phyloP scores from a whole-genome alignment of 139 green algal genomes.

The Yamagishiella unicocca region DNA sequence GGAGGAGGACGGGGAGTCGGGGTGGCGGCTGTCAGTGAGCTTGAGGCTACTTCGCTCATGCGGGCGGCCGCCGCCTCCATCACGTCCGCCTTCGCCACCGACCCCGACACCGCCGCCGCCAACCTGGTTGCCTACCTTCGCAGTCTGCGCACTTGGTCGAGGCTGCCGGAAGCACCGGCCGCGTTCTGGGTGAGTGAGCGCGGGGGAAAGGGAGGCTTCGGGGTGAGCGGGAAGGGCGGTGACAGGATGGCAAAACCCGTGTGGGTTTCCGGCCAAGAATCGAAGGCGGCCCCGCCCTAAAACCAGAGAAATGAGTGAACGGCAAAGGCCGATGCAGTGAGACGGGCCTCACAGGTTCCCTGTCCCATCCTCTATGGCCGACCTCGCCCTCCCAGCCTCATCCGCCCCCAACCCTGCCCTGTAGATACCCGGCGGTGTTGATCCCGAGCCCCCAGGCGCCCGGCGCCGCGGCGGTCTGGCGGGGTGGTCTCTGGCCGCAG shows the following conservation, averaged over 20 bases:
- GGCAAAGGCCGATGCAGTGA: no score
- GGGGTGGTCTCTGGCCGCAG: background rate
- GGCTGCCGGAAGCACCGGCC: background rate
- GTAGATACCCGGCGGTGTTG: no score
- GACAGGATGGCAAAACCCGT: background rate
- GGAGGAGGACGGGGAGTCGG: background rate
- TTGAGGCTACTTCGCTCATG: no score
- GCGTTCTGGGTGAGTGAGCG: no score
- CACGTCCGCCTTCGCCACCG: background rate
- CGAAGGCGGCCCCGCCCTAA: no score
- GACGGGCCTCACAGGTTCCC: no score
- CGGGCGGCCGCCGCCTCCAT: background rate
- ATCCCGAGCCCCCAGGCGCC: no score
- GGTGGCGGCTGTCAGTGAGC: background rate
- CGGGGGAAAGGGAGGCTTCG: no score
- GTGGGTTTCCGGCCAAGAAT: background rate
- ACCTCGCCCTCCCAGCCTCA: background rate
- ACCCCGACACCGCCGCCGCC: background rate
- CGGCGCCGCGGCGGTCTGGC: background rate
- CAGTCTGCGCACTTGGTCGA: slow-evolving; percentile 10
- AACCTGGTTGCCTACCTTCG: background rate
- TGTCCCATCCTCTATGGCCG: background rate
- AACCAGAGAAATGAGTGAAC: background rate
- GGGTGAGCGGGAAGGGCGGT: no score
- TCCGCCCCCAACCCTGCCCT: background rate